Percentiles rank a stretch among this genome's conserved stretches.
These are phyloP conservation scores for Apiospora aurea DNA, from an alignment of 2,329 filamentous ascomycete species.

Conservation along the genomic window DNA sequence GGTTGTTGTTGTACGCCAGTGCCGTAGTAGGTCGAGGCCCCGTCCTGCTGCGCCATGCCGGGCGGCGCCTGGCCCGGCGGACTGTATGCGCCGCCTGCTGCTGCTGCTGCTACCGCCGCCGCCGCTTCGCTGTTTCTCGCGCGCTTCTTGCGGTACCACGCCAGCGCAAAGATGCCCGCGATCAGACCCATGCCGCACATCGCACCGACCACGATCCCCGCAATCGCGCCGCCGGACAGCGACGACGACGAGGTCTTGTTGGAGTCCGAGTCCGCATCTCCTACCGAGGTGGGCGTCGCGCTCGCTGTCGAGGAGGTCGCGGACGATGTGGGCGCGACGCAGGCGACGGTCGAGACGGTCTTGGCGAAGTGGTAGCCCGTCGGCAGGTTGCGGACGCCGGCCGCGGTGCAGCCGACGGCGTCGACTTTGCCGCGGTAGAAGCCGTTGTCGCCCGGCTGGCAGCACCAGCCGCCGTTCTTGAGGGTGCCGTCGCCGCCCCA, in stretches of 20 bases:
- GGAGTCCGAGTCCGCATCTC: not conserved
- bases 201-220: not conserved
- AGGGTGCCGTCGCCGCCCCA: constrained; percentile 1
- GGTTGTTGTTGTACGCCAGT: not conserved
- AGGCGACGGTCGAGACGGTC: not conserved
- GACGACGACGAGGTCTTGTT: not conserved
- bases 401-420: not conserved
- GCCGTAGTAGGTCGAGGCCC: not conserved
- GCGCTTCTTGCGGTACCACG: not conserved
- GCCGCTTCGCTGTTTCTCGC: not conserved
- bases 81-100: not conserved
- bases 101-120: not conserved
- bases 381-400: not conserved
- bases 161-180: not conserved
- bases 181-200: not conserved
- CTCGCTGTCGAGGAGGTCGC: not conserved
- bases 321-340: constrained; percentile 11
- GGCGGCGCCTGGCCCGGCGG: not conserved
- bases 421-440: not conserved
- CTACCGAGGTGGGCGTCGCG: not conserved
- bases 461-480: constrained; percentile 10
- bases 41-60: not conserved
- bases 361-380: not conserved
- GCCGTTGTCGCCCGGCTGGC: not conserved
- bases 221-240: not conserved